Evolutionary conservation across 352 stramenopile species (phyloP), one percentile per base, ranked within the genome.

Genomic region (Pythium rishiriense): DNA sequence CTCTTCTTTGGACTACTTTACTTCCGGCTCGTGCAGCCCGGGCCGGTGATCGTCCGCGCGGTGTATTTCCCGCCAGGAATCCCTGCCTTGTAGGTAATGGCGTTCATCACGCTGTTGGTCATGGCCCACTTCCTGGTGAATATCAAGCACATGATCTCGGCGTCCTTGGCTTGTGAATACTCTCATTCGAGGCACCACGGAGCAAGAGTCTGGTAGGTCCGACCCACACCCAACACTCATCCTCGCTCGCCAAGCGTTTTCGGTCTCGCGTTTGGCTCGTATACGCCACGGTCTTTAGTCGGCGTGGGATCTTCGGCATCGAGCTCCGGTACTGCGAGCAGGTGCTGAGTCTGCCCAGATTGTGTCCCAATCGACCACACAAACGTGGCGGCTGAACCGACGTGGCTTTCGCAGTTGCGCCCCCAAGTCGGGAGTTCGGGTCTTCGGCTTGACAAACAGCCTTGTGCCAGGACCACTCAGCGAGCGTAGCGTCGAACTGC

Each of bases 321-420:
- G 55, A 51, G 29, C 41, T 45, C 55, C 25, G 41, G 24, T 53
- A 64, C 33, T 64, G 56, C 22, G 5, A 47, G 42, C 25, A 39
- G 15, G 24, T 57, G 15, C 17, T 64, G 21, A 42, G 41, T 14
- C 22, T 64, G 6, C 57, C 35, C 57, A 64, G 47, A 57, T 64
- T 14, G 46, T 19, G 15, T 64, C 47, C n/a, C 57, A 64, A 37
- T 57, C 46, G 48, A 55, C 28, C 28, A 41, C 4, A 55, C 26
- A 3, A 15, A 41, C 14, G 29, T 55, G 10, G 48, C 7, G 1
- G 19, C 26, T 0, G 0, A 43, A 8, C 48, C 48, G 22, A 8
- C 28, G 26, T 55, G 48, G 48, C 4, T 55, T 19, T 3, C 5
- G 7, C 14, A 14, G 19, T 21, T 55, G 14, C 28, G 15, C 6